A percentile compares a stretch with the other conserved stretches of the same genome.
phyloP scores from a whole-genome alignment of 2,329 filamentous ascomycete genomes.

The Pseudogymnoascus sp. region DNA sequence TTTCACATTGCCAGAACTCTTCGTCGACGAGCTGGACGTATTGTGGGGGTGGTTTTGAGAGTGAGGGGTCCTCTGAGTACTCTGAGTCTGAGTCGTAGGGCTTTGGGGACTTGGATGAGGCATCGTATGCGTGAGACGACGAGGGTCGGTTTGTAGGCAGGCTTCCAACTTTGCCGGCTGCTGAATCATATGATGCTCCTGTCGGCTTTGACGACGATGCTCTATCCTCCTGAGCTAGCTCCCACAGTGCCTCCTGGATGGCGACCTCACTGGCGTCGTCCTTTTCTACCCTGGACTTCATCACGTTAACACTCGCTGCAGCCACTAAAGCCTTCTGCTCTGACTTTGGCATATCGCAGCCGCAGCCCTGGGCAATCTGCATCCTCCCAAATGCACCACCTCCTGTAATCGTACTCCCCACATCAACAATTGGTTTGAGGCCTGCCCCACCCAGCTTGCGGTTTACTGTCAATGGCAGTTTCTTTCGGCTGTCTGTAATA shows the following conservation, averaged over 20 bases:
- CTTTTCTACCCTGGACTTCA: constrained; percentile 77
- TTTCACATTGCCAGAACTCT: constrained; percentile 46
- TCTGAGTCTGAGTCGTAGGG: constrained; percentile 3
- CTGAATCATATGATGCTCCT: constrained; percentile 41
- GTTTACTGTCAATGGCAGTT: constrained; percentile 54
- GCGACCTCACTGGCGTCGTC: constrained; percentile 83
- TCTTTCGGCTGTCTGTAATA: constrained; percentile 59
- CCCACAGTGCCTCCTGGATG: constrained; percentile 78
- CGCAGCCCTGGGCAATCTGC: constrained; percentile 71
- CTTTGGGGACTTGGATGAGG: constrained; percentile 31
- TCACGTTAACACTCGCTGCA: constrained; percentile 61
- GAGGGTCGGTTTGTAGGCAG: background rate
- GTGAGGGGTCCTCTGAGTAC: background rate
- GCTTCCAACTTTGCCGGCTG: constrained; percentile 15
- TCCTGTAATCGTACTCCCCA: constrained; percentile 30
- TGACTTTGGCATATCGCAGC: constrained; percentile 55
- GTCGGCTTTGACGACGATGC: constrained; percentile 38
- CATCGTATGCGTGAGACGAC: background rate
- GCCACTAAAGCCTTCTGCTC: constrained; percentile 59
- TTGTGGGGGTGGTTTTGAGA: constrained; percentile 21
- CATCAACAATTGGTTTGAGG: constrained; percentile 24
- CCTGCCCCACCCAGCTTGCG: constrained; percentile 62
- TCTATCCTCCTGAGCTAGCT: constrained; percentile 78
- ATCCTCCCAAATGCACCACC: constrained; percentile 57
- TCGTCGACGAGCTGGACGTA: constrained; percentile 30